These are phyloP conservation scores for Aspergillus leporis DNA, from an alignment of 495 filamentous ascomycete species.

Conservation along the genomic window DNA sequence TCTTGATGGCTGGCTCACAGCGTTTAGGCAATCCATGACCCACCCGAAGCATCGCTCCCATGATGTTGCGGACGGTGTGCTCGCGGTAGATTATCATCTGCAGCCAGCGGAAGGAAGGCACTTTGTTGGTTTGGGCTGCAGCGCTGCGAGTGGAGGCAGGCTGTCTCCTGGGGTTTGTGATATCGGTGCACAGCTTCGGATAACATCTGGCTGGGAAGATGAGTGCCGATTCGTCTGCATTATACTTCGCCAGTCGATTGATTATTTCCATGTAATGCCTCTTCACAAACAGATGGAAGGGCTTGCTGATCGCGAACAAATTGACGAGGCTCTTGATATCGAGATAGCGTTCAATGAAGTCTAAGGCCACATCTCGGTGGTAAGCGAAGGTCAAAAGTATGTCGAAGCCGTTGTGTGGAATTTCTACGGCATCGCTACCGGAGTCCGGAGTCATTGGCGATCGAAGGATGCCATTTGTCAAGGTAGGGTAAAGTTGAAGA, in stretches of 20 bases:
- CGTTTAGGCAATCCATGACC: conserved; percentile 52
- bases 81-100: conserved; percentile 53
- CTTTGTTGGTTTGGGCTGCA: conserved; percentile 17
- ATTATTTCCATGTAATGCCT: conserved; percentile 40
- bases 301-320: conserved; percentile 57
- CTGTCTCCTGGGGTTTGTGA: neutral
- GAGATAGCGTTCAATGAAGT: conserved; percentile 53
- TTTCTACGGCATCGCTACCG: too few relatives aligned
- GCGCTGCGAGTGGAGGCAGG: neutral
- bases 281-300: conserved; percentile 56
- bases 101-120: conserved; percentile 54
- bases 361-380: conserved; percentile 49
- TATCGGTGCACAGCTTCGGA: conserved; percentile 40
- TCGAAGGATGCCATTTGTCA: neutral
- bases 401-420: conserved; percentile 34
- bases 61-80: conserved; percentile 51
- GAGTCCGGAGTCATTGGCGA: too few relatives aligned
- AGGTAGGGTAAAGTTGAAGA: neutral
- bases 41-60: conserved; percentile 47
- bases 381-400: conserved; percentile 51
- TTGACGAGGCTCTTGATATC: conserved; percentile 48
- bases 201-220: conserved; percentile 57
- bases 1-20: conserved; percentile 48
- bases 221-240: conserved; percentile 43
- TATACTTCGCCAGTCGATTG: conserved; percentile 37